Evolutionary conservation across 1,139 yeast genomes (phyloP).

Genomic region (Blastobotrys raffinosifermentans): DNA sequence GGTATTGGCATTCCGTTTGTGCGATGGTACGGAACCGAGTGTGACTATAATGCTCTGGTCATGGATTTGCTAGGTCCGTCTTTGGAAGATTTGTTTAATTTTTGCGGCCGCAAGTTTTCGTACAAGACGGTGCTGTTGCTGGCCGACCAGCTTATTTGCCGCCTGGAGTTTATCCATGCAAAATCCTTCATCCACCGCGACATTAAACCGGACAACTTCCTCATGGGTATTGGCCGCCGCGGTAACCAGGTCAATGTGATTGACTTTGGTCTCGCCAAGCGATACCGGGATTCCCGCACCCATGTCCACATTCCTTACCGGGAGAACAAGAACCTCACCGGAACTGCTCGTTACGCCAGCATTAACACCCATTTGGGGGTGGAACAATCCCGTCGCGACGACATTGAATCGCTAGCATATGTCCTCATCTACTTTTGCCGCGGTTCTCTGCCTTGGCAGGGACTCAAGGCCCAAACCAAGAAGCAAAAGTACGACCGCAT

Average conservation of each 20-base stretch:
- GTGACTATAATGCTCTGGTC: slow-evolving; percentile 95
- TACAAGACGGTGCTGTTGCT: slow-evolving; percentile 86
- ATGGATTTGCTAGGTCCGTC: slow-evolving; percentile 95
- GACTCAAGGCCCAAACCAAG: slow-evolving; percentile 94
- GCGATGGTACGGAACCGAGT: slow-evolving; percentile 96
- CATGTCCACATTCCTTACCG: slow-evolving; percentile 94
- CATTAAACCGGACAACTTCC: slow-evolving; percentile 92
- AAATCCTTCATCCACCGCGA: slow-evolving; percentile 84
- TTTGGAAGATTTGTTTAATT: slow-evolving; percentile 89
- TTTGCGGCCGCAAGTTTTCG: slow-evolving; percentile 89
- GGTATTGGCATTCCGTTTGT: slow-evolving; percentile 97
- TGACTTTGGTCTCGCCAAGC: slow-evolving; percentile 95
- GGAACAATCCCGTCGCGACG: slow-evolving; percentile 94
- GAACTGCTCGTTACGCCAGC: slow-evolving; percentile 97
- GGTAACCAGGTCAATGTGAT: slow-evolving; percentile 94
- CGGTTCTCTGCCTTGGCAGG: slow-evolving; percentile 98
- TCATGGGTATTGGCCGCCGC: slow-evolving; percentile 94
- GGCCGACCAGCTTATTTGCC: slow-evolving; percentile 91
- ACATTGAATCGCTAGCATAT: slow-evolving; percentile 91
- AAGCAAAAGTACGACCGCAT: slow-evolving; percentile 93
- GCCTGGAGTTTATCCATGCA: slow-evolving; percentile 93
- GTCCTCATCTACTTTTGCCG: slow-evolving; percentile 89
- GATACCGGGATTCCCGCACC: slow-evolving; percentile 91
- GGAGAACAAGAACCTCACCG: slow-evolving; percentile 70
- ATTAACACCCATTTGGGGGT: slow-evolving; percentile 96